Evolutionary conservation across 805 yeast species (phyloP).

Genomic region (Isabelozyma heimii): DNA sequence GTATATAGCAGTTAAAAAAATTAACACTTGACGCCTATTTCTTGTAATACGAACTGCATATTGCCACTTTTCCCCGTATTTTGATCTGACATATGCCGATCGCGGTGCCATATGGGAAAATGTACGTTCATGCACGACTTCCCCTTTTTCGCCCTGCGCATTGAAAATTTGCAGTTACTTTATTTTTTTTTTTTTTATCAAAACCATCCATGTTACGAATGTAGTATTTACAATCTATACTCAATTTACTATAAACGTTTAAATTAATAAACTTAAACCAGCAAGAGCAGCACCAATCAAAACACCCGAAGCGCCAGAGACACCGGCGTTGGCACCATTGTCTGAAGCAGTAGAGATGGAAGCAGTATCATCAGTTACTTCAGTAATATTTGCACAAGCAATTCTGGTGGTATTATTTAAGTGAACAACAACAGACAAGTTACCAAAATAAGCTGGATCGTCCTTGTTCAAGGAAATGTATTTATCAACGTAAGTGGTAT

Average conservation of each 20-base stretch:
- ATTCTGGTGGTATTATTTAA: conserved; percentile 27
- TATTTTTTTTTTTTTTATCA: background rate
- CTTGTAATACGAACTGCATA: no score
- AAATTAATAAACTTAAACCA: conserved; percentile 10
- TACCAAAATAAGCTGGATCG: conserved; percentile 27
- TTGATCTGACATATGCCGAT: background rate
- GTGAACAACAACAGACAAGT: conserved; percentile 37
- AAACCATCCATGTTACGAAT: background rate
- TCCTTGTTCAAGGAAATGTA: conserved; percentile 30
- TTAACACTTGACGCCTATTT: background rate
- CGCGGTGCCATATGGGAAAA: background rate
- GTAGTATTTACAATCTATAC: background rate
- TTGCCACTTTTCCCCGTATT: no score
- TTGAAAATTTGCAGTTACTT: no score
- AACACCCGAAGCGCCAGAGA: conserved; percentile 4
- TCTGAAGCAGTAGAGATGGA: conserved; percentile 4
- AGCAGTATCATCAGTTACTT: conserved; percentile 1
- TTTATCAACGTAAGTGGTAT: conserved; percentile 23
- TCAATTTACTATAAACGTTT: background rate
- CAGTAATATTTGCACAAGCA: conserved; percentile 39
- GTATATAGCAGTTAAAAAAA: background rate
- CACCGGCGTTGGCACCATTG: conserved; percentile 2
- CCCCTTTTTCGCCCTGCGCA: no score
- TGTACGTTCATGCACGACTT: background rate
- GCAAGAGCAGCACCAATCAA: conserved; percentile 8